Conservation (phyloP, 2,329 filamentous ascomycete genomes). For the Huntiella moniliformis region DNA sequence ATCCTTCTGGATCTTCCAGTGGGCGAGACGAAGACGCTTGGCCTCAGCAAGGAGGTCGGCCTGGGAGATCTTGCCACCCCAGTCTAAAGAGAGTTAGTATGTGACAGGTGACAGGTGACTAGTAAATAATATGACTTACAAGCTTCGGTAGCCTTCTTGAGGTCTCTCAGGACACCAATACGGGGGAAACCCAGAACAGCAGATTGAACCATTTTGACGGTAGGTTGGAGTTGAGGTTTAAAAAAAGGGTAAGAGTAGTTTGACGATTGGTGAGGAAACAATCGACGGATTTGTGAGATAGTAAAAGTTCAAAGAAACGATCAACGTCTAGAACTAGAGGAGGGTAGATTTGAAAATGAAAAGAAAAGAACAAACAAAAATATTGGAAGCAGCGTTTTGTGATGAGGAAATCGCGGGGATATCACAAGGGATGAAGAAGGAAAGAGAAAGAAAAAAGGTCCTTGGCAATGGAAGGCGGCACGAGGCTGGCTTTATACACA, state of each 20-base stretch:
- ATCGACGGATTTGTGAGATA: too few relatives aligned
- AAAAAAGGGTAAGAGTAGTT: not conserved
- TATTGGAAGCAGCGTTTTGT: not conserved
- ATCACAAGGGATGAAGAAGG: slow-evolving; percentile 3
- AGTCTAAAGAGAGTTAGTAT: slow-evolving; percentile 28
- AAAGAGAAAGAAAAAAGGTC: slow-evolving; percentile 1
- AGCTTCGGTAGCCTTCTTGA: slow-evolving; percentile 99
- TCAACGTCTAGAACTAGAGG: slow-evolving; percentile 6
- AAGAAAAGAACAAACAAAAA: slow-evolving; percentile 5
- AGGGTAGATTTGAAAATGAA: slow-evolving; percentile 3
- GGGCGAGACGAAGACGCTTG: slow-evolving; percentile 86
- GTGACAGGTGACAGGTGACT: slow-evolving; percentile 5
- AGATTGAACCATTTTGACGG: slow-evolving; percentile 41
- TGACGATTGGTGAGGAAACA: not conserved
- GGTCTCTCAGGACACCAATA: slow-evolving; percentile 94
- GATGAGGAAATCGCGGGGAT: slow-evolving; percentile 2
- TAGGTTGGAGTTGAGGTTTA: slow-evolving; percentile 14
- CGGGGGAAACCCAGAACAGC: slow-evolving; percentile 95
- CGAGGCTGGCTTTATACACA: not conserved
- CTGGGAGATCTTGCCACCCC: slow-evolving; percentile 86
- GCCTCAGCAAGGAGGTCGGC: slow-evolving; percentile 82
- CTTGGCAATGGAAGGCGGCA: not conserved
- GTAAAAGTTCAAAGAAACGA: not conserved
- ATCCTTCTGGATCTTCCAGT: slow-evolving; percentile 99
- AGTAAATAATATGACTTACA: slow-evolving; percentile 30